Base-by-base conservation (phyloP, 768 basidiomycete genomes). In the Termitomyces sp. region DNA sequence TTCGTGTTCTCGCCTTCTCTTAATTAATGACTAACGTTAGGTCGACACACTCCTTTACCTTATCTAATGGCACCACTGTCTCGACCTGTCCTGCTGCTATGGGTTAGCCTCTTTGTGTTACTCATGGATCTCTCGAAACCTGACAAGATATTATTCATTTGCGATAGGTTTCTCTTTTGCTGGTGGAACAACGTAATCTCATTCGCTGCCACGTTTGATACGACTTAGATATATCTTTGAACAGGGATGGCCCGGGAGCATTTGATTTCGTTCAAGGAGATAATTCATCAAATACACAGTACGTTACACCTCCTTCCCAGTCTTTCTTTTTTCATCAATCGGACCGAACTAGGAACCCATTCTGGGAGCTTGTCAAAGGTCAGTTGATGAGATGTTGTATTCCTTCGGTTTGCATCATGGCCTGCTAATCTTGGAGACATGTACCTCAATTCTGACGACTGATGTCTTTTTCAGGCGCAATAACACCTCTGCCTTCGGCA, bases 351-450 rank as follows among this genome's bases (percentile, higher is more conserved):
- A 87, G 86, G 67, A 91, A 92, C 68, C 86, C 87, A 4, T 89
- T 92, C 68, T 91, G 90, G 89, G 80, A 91, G 61, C 65, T 90
- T 32, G 87, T 92, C 51, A 93, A 91, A 74, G 83, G 84, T 81
- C 49, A n/a, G 58, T 53, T 53, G 43, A 33, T 45, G 20, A 13
- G n/a, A 59, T 54, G 24, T 26, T 34, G 9, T 18, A 16, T 34
- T 53, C 48, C 34, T 22, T 39, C 54, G 18, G 5, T 40, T 43
- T 30, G 44, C 36, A n/a, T 44, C 33, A 16, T 7, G n/a, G 18
- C 3, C 36, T 40, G 40, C 37, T 47, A 54, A 53, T 30, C n/a
- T 39, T 13, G 22, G 16, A 24, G 48, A 49, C 16, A 12, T 46
- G 33, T 46, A 34, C 39, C 14, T 50, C 24, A 14, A 32, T 47